Percentiles rank a stretch among this genome's conserved stretches.
These are phyloP conservation scores for Salvia hispanica DNA, from an alignment of 257 asterid genomes.

Conservation along the genomic window DNA sequence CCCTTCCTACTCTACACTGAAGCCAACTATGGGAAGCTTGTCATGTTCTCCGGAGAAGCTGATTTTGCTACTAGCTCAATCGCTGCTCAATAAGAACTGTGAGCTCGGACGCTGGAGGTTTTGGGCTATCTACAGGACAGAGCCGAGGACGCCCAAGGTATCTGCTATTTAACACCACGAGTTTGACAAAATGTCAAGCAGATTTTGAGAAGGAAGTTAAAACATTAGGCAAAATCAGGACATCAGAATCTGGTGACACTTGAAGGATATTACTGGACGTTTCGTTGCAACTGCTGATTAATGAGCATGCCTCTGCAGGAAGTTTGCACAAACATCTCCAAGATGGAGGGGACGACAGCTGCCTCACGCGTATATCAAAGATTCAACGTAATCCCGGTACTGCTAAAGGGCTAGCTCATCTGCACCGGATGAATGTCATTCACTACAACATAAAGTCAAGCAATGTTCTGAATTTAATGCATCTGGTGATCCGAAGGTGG, in stretches of 20 bases:
- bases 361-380: slow-evolving; percentile 70
- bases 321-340: slow-evolving; percentile 69
- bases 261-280: slow-evolving; percentile 87
- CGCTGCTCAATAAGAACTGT: slow-evolving; percentile 71
- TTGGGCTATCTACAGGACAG: slow-evolving; percentile 67
- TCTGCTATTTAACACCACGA: slow-evolving; percentile 65
- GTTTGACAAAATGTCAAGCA: slow-evolving; percentile 70
- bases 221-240: slow-evolving; percentile 55
- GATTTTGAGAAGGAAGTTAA: slow-evolving; percentile 76
- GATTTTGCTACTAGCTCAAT: slow-evolving; percentile 62
- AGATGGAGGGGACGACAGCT: slow-evolving; percentile 37
- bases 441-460: slow-evolving; percentile 77
- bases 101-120: slow-evolving; percentile 90
- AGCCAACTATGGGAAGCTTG: slow-evolving; percentile 82
- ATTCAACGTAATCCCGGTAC: slow-evolving; percentile 57
- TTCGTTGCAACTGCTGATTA: slow-evolving; percentile 71
- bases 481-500: slow-evolving; percentile 65
- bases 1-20: slow-evolving; percentile 65
- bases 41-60: slow-evolving; percentile 80
- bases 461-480: slow-evolving; percentile 55
- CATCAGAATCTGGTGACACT: slow-evolving; percentile 64
- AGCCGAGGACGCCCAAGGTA: slow-evolving; percentile 65
- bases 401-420: slow-evolving; percentile 72
- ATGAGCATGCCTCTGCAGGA: slow-evolving; percentile 56
- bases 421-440: slow-evolving; percentile 59